Evolutionary conservation across 2,329 filamentous ascomycete genomes (phyloP).

Genomic region (Fusarium torreyae): DNA sequence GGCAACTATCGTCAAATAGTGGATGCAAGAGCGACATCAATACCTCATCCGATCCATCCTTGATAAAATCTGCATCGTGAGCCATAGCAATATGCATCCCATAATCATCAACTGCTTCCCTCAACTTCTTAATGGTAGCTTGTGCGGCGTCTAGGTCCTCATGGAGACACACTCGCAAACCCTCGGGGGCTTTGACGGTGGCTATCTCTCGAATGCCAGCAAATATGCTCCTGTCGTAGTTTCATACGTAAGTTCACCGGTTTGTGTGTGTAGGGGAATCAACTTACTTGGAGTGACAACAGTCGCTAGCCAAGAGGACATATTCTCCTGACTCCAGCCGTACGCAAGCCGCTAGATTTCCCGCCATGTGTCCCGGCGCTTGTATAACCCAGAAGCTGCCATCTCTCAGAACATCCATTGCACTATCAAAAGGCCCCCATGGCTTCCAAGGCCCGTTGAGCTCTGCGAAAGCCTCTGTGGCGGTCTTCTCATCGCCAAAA

Average conservation of each 20-base stretch:
- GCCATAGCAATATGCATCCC: constrained; percentile 28
- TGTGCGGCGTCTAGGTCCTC: too few species aligned
- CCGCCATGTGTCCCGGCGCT: constrained; percentile 23
- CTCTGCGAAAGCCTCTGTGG: background rate
- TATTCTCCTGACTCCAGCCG: constrained; percentile 5
- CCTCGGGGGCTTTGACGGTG: background rate
- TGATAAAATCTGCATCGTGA: constrained; percentile 29
- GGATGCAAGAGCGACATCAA: constrained; percentile 28
- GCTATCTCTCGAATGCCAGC: constrained; percentile 3
- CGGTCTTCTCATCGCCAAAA: constrained; percentile 2
- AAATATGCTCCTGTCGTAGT: constrained; percentile 12
- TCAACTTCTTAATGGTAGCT: too few species aligned
- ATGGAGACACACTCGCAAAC: constrained; percentile 4
- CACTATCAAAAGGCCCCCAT: constrained; percentile 8
- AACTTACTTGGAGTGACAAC: constrained; percentile 25
- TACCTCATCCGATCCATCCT: background rate
- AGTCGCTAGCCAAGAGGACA: constrained; percentile 16
- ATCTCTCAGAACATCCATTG: constrained; percentile 16
- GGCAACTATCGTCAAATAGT: constrained; percentile 10
- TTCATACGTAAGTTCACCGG: too few species aligned
- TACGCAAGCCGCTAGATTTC: constrained; percentile 14
- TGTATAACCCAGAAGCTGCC: constrained; percentile 19
- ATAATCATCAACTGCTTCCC: constrained; percentile 1
- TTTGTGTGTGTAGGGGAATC: too few species aligned
- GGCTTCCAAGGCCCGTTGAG: constrained; percentile 9